phyloP scores from a whole-genome alignment of 345 rosid species.

The Euclidium syriacum region DNA sequence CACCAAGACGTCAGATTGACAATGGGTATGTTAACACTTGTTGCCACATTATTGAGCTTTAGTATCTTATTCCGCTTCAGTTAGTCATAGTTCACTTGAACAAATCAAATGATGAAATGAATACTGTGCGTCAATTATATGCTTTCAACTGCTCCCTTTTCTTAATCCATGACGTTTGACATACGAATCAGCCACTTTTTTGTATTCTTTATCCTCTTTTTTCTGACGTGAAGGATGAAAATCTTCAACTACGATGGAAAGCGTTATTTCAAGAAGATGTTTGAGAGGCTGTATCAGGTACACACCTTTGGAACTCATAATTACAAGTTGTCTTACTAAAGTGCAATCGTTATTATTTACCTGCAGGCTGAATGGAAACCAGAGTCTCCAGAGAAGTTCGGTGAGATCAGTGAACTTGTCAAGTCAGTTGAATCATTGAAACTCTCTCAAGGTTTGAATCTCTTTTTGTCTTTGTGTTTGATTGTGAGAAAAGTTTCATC shows the following conservation, averaged over 20 bases:
- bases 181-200: background rate
- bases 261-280: constrained; percentile 66
- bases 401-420: constrained; percentile 64
- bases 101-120: background rate
- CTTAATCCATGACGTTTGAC: background rate
- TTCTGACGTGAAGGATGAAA: constrained; percentile 58
- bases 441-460: constrained; percentile 52
- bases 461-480: background rate
- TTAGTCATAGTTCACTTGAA: background rate
- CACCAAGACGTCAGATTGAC: constrained; percentile 92
- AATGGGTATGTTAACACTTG: constrained; percentile 59
- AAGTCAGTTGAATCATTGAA: constrained; percentile 59
- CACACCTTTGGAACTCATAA: background rate
- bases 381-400: constrained; percentile 61
- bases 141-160: background rate
- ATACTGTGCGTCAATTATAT: background rate
- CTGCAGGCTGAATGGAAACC: constrained; percentile 91
- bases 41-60: background rate
- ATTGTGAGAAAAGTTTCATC: background rate
- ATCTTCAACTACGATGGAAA: constrained; percentile 79
- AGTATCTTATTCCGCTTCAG: background rate
- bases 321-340: background rate
- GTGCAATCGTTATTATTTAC: background rate
- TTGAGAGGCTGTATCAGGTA: constrained; percentile 91
- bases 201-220: background rate